A percentile compares a stretch with the other conserved stretches of the same genome.
phyloP scores from a whole-genome alignment of 163 green algal genomes.

The Chlamydomonas reinhardtii region DNA sequence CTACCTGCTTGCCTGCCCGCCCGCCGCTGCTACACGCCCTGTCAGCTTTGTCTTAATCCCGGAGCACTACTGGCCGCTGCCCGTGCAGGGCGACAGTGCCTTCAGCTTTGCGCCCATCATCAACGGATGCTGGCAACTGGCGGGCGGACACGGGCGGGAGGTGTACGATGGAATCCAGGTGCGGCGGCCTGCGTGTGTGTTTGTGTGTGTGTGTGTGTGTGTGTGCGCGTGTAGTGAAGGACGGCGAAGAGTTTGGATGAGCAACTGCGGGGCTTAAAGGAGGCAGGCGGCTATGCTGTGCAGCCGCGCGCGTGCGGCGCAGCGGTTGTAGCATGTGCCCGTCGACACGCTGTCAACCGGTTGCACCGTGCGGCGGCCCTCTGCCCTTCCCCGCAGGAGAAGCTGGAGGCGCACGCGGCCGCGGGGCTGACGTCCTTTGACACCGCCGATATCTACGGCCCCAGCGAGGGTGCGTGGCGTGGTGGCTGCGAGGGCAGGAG shows the following conservation, averaged over 20 bases:
- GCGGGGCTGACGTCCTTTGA: slow-evolving; percentile 70
- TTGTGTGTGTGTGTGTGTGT: not conserved
- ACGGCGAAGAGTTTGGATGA: too few species aligned
- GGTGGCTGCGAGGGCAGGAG: not conserved
- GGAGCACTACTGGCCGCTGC: too few species aligned
- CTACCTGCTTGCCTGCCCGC: too few species aligned
- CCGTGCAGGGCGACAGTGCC: not conserved
- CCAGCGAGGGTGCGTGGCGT: slow-evolving; percentile 50
- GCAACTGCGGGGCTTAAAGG: too few species aligned
- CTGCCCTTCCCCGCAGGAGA: slow-evolving; percentile 59
- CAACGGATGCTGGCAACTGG: slow-evolving; percentile 71
- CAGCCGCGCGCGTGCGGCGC: too few species aligned
- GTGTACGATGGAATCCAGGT: slow-evolving; percentile 64
- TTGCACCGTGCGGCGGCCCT: too few species aligned
- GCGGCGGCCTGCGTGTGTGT: not conserved
- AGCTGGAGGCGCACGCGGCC: slow-evolving; percentile 59
- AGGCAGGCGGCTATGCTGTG: too few species aligned
- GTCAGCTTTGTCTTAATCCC: too few species aligned
- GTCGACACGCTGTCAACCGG: too few species aligned
- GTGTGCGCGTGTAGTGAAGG: too few species aligned
- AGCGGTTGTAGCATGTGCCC: too few species aligned
- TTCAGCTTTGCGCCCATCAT: slow-evolving; percentile 32
- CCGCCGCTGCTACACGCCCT: too few species aligned
- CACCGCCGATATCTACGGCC: slow-evolving; percentile 74
- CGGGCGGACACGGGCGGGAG: slow-evolving; percentile 67